Evolutionary conservation across 1,284 basidiomycete species (phyloP), one percentile per base, ranked within the genome.

Genomic region (Ganoderma lucidum): DNA sequence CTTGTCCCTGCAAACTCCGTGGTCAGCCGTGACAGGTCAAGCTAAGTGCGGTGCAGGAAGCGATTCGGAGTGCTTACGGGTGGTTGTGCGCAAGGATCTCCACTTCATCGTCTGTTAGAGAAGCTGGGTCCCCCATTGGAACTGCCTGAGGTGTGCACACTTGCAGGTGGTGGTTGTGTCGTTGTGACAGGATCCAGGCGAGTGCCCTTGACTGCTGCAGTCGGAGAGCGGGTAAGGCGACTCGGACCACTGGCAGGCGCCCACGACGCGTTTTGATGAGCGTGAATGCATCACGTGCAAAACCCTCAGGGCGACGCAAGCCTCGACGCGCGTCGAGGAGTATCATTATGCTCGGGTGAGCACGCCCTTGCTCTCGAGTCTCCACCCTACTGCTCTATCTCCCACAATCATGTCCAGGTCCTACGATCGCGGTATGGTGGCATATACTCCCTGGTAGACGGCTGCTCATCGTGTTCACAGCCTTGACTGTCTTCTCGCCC

Each of bases 401-500:
- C 45, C 55, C 51, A 39, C 55, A 58, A 72, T 44, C 73, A 92
- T 92, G 90, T 92, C 91, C 70, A 90, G 91, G 82, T 92, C 91
- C 63, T 93, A 93, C 83, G 91, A 93, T 87, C 89, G 91, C 85
- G 91, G 91, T 92, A 79, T 62, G 85, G 72, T 14, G 6, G 1
- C 3, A 0, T 23, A 6, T 5, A 6, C 6, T 39, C 1, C 15
- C 8, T 61, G 58, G 6, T 6, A 6, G 14, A 48, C 30, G 35
- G 12, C 23, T 32, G 51, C 61, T 61, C 39, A 68, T 56, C 30
- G 4, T 30, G 41, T 41, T 48, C 70, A 28, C 64, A 96, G 96
- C 95, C 59, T 91, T 97, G 73, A 97, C 96, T 71, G 95, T 96
- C 79, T 96, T 96, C 87, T 97, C 96, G 28, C 96, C 96, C 69